These are phyloP conservation scores for Flammula alnicola DNA, from an alignment of 1,284 basidiomycete genomes.

Conservation along the genomic window DNA sequence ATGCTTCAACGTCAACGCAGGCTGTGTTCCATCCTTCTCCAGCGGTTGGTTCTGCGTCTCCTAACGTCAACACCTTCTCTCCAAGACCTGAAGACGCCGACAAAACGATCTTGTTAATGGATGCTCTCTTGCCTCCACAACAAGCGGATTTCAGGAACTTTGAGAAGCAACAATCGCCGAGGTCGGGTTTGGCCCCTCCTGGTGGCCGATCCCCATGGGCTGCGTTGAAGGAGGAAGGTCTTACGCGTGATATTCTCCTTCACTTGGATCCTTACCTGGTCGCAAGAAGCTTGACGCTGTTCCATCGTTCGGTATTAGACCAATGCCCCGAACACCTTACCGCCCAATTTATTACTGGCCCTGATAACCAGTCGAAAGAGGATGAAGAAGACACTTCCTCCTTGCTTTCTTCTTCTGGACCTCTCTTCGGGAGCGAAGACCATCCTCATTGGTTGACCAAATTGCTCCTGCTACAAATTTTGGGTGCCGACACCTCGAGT, in stretches of 20 bases:
- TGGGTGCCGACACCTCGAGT: slow-evolving; percentile 56
- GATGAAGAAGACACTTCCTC: slow-evolving; percentile 15
- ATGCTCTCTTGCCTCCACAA: slow-evolving; percentile 34
- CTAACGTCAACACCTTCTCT: slow-evolving; percentile 61
- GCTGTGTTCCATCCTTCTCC: slow-evolving; percentile 56
- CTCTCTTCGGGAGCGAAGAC: slow-evolving; percentile 70
- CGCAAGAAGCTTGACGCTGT: slow-evolving; percentile 61
- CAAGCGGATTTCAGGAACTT: slow-evolving; percentile 3
- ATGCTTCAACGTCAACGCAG: slow-evolving; percentile 55
- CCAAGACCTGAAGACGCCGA: slow-evolving; percentile 55
- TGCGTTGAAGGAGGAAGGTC: slow-evolving; percentile 61
- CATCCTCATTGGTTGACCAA: slow-evolving; percentile 81
- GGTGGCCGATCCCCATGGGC: slow-evolving; percentile 44
- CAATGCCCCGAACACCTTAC: slow-evolving; percentile 53
- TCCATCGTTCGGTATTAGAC: slow-evolving; percentile 58
- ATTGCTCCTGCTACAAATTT: slow-evolving; percentile 67
- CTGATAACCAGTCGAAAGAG: slow-evolving; percentile 16
- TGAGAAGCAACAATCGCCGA: slow-evolving; percentile 20
- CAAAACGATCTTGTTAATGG: slow-evolving; percentile 45
- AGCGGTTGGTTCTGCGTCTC: slow-evolving; percentile 38
- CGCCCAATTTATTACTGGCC: slow-evolving; percentile 43
- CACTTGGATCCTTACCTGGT: slow-evolving; percentile 60
- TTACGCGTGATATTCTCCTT: slow-evolving; percentile 70
- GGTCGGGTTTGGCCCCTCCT: slow-evolving; percentile 18
- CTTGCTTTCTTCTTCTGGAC: slow-evolving; percentile 29